Conservation (phyloP, 495 filamentous ascomycete species). For the Tuber melanosporum region DNA sequence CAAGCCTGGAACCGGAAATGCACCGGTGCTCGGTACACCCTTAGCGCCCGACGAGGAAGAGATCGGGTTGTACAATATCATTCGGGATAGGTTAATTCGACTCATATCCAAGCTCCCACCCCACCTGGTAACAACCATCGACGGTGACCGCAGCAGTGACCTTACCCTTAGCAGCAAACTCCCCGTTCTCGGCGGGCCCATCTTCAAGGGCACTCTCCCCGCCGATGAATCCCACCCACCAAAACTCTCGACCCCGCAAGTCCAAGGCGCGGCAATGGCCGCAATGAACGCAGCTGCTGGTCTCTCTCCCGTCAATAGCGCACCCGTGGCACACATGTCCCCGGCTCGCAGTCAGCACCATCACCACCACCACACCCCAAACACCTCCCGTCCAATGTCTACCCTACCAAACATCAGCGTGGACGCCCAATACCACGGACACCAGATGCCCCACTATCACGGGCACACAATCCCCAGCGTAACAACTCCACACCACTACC, state of each 20-base stretch:
- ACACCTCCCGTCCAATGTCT: constrained; percentile 19
- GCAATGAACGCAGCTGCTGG: constrained; percentile 39
- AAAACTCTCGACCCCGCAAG: constrained; percentile 12
- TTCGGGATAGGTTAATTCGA: constrained; percentile 54
- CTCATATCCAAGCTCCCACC: constrained; percentile 60
- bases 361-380: constrained; percentile 7
- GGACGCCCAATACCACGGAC: constrained; percentile 21
- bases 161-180: constrained; percentile 59
- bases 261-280: constrained; percentile 26
- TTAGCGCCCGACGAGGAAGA: constrained; percentile 46
- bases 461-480: constrained; percentile 9
- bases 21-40: constrained; percentile 9
- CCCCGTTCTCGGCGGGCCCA: constrained; percentile 46
- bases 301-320: constrained; percentile 25
- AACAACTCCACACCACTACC: constrained; percentile 33
- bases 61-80: constrained; percentile 53
- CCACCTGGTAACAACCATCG: constrained; percentile 59
- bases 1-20: not conserved
- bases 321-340: constrained; percentile 34
- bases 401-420: constrained; percentile 1
- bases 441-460: constrained; percentile 20
- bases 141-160: constrained; percentile 60
- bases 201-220: constrained; percentile 52
- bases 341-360: constrained; percentile 7
- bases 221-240: constrained; percentile 10